These are phyloP conservation scores for Dittrichia graveolens DNA, from an alignment of 129 eudicot species.

Conservation along the genomic window DNA sequence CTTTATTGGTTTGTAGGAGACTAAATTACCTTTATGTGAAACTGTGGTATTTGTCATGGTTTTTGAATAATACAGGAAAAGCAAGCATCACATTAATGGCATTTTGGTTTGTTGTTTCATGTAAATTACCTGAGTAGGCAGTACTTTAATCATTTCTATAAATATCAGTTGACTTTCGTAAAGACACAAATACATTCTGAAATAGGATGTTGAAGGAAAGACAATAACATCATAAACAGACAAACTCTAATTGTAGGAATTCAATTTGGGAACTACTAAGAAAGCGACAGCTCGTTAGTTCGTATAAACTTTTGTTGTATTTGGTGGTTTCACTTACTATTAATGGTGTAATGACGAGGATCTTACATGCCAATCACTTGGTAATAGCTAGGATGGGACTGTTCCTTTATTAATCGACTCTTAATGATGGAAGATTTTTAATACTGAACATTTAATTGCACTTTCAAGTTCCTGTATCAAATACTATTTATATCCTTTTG, in stretches of 20 bases:
- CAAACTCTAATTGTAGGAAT: constrained; percentile 2
- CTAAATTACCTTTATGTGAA: not conserved
- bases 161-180: not conserved
- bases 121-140: constrained; percentile 11
- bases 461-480: not conserved
- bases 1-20: constrained; percentile 16
- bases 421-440: not conserved
- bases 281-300: not conserved
- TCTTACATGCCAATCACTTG: constrained; percentile 9
- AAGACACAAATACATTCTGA: not conserved
- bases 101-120: not conserved
- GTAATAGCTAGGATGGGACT: not conserved
- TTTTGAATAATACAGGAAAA: constrained; percentile 8
- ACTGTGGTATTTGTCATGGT: constrained; percentile 13
- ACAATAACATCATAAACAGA: not conserved
- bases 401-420: not conserved
- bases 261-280: not conserved
- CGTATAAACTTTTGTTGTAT: not conserved
- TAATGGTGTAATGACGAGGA: constrained; percentile 17
- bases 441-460: not conserved
- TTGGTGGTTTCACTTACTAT: constrained; percentile 13
- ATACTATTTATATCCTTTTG: not conserved
- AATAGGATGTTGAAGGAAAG: constrained; percentile 18
- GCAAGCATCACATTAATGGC: not conserved
- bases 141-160: constrained; percentile 8